phyloP scores from a whole-genome alignment of 2,329 filamentous ascomycete species.

The Ophiosphaerella korrae region DNA sequence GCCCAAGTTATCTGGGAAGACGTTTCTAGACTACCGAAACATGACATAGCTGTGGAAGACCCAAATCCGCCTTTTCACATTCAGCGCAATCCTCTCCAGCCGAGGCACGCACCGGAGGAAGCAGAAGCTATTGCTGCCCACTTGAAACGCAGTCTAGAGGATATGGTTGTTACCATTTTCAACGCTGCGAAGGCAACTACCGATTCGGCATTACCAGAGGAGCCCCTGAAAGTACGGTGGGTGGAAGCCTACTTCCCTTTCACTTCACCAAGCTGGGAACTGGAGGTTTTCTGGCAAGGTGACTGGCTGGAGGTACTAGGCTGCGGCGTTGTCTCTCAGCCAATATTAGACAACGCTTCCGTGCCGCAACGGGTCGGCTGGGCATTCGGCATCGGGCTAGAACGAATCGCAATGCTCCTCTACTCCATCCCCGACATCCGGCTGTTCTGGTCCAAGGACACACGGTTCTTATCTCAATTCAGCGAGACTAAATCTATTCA shows the following conservation, averaged over 20 bases:
- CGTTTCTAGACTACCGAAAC: constrained; percentile 71
- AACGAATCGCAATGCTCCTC: constrained; percentile 95
- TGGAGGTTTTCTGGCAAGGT: constrained; percentile 92
- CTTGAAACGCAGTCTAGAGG: constrained; percentile 85
- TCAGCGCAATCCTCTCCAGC: constrained; percentile 83
- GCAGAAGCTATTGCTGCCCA: constrained; percentile 82
- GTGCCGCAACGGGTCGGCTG: constrained; percentile 80
- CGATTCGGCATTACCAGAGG: constrained; percentile 51
- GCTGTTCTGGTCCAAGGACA: constrained; percentile 90
- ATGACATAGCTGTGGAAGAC: constrained; percentile 80
- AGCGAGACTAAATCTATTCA: constrained; percentile 52
- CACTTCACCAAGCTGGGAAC: constrained; percentile 92
- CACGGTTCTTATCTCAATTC: constrained; percentile 88
- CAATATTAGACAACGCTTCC: constrained; percentile 76
- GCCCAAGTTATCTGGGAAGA: constrained; percentile 72
- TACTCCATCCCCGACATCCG: constrained; percentile 97
- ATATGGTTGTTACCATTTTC: constrained; percentile 90
- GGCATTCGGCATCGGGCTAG: constrained; percentile 94
- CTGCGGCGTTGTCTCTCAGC: constrained; percentile 87
- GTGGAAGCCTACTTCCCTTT: constrained; percentile 98
- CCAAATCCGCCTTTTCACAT: constrained; percentile 77
- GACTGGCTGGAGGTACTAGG: constrained; percentile 96
- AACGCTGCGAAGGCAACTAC: constrained; percentile 70
- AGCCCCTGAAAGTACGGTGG: constrained; percentile 87
- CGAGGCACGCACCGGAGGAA: constrained; percentile 74